phyloP scores from a whole-genome alignment of 2,329 filamentous ascomycete species.

The Pseudogymnoascus sp. region DNA sequence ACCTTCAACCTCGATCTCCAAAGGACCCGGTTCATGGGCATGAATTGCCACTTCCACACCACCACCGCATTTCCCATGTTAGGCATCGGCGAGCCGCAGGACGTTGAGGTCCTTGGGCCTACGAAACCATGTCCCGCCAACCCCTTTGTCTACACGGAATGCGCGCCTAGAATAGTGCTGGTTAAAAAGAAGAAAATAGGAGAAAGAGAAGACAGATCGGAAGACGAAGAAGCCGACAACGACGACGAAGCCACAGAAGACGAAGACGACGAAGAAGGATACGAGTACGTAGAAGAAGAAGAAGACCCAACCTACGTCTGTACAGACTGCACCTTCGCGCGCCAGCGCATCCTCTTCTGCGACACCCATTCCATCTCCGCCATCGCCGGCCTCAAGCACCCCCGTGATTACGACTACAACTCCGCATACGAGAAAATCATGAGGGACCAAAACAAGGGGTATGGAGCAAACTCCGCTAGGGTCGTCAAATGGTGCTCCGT shows the following conservation, averaged over 20 bases:
- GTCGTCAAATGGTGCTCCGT: constrained; percentile 22
- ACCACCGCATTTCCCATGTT: constrained; percentile 24
- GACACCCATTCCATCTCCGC: constrained; percentile 13
- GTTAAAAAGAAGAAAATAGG: too few species aligned
- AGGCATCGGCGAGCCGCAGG: constrained; percentile 15
- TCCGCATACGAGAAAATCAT: too few species aligned
- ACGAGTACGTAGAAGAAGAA: background rate
- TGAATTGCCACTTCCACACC: constrained; percentile 19
- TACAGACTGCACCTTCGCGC: constrained; percentile 19
- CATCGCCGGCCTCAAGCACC: constrained; percentile 14
- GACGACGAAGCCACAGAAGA: background rate
- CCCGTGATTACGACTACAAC: constrained; percentile 12
- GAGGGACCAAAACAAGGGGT: background rate
- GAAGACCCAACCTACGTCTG: constrained; percentile 22
- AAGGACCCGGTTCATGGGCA: background rate
- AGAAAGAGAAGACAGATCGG: too few species aligned
- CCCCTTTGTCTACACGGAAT: background rate
- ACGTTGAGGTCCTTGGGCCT: background rate
- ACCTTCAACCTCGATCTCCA: constrained; percentile 18
- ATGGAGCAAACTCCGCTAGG: constrained; percentile 14
- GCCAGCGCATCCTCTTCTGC: constrained; percentile 21
- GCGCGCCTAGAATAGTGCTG: too few species aligned
- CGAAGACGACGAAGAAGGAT: background rate
- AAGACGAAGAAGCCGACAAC: too few species aligned
- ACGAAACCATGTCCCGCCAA: background rate